Evolutionary conservation across 805 yeast species (phyloP), one percentile per base, ranked within the genome.

Genomic region (Pichia occidentalis): DNA sequence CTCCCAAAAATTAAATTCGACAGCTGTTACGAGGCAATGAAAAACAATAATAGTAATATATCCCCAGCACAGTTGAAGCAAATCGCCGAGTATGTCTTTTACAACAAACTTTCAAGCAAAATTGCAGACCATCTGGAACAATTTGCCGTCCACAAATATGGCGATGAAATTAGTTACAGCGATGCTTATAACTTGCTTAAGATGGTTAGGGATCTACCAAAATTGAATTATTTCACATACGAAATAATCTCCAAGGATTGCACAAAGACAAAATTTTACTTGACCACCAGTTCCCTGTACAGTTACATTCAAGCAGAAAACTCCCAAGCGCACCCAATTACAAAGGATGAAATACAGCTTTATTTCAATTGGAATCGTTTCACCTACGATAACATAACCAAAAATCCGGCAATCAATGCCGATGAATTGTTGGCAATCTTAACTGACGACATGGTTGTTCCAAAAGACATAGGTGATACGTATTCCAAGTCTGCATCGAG

Each of bases 91-190:
- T 45, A 47, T 7, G 46, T 59, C 10, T 60, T 55, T 40, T 54
- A 59, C 36, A 27, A 47, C 26, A 52, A 60, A 34, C 41, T 61
- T 13, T 59, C 65, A 5, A 24, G 36, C 8, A 80, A 80, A 51
- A 80, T 86, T 22, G 63, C 75, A 37, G 64, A 68, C 35, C 94
- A 87, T 55, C 76, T 84, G 13, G 71, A 75, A 38, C 14, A 35
- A 7, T 52, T 56, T 21, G 50, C 60, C 2, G 25, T 13, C 16
- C 36, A 54, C n/a, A 65, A 61, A 36, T 70, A 62, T 19, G 70
- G 63, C 7, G 66, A 65, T 2, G 64, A 65, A 44, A 61, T 74
- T 39, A 63, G 70, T 36, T 70, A 68, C 50, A 65, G 68, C 41
- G 67, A 69, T 46, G 68, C 79, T 11, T 60, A 67, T 5, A 60